Percentiles rank a stretch among this genome's conserved stretches.
phyloP scores from a whole-genome alignment of 306 rosid genomes.

The Vicia sativa region DNA sequence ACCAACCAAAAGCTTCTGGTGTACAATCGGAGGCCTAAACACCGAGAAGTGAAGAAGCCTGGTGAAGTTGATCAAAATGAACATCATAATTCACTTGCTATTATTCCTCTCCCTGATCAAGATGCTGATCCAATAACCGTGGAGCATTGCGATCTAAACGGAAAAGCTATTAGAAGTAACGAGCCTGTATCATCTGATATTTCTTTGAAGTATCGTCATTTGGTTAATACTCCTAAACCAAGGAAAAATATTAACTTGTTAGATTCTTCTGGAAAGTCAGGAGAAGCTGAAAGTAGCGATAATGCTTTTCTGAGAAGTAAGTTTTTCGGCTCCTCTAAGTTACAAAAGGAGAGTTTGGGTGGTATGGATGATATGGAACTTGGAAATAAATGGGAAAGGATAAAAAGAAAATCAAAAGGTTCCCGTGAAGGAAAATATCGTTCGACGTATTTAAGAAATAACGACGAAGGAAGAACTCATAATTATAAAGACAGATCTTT shows the following conservation, averaged over 20 bases:
- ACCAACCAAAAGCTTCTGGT: constrained; percentile 35
- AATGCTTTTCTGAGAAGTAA: constrained; percentile 43
- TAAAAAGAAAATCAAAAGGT: constrained; percentile 41
- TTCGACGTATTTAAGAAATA: constrained; percentile 40
- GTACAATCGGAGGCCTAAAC: constrained; percentile 38
- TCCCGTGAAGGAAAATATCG: constrained; percentile 34
- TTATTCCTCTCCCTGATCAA: constrained; percentile 52
- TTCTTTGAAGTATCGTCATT: constrained; percentile 46
- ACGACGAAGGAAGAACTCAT: constrained; percentile 43
- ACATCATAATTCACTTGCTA: constrained; percentile 48
- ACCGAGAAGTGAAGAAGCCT: constrained; percentile 44
- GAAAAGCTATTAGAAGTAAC: constrained; percentile 38
- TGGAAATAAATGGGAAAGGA: constrained; percentile 59
- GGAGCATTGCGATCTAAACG: constrained; percentile 39
- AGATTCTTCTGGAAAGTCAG: constrained; percentile 27
- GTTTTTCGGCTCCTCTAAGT: constrained; percentile 46
- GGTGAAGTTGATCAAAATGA: constrained; percentile 32
- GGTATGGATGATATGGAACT: constrained; percentile 55
- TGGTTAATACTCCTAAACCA: constrained; percentile 34
- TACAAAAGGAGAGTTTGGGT: constrained; percentile 41
- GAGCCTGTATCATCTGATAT: constrained; percentile 41
- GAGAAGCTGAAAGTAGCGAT: constrained; percentile 39
- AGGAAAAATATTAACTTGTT: constrained; percentile 41
- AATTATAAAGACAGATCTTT: constrained; percentile 55
- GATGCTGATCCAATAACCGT: constrained; percentile 43